A percentile compares a stretch with the other conserved stretches of the same genome.
Evolutionary conservation across 441 rosid genomes (phyloP).

Genomic region (Flueggea neowawraea): DNA sequence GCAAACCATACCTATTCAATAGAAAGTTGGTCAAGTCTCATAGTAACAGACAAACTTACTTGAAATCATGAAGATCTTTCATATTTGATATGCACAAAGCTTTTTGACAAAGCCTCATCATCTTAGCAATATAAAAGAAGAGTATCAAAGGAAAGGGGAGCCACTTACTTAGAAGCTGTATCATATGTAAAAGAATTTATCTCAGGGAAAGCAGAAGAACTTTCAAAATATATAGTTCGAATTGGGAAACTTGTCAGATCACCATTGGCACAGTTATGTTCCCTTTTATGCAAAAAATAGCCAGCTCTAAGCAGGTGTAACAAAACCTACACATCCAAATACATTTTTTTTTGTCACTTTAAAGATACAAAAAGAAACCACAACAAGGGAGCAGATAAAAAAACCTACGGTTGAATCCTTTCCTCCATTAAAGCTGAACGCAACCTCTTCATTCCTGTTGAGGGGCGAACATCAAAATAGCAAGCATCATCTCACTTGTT

Average conservation of each 20-base stretch:
- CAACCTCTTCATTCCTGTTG: constrained; percentile 87
- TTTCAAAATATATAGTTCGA: constrained; percentile 93
- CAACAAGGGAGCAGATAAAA: constrained; percentile 10
- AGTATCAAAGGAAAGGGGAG: background rate
- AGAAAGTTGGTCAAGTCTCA: constrained; percentile 16
- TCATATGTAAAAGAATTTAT: constrained; percentile 92
- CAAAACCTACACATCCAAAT: constrained; percentile 65
- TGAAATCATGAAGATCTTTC: too few species aligned
- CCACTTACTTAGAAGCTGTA: constrained; percentile 62
- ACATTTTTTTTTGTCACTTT: constrained; percentile 9
- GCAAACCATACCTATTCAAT: constrained; percentile 71
- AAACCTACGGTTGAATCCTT: constrained; percentile 95
- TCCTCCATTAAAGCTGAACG: constrained; percentile 99
- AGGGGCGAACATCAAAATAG: constrained; percentile 18
- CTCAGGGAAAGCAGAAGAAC: constrained; percentile 83
- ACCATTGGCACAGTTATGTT: constrained; percentile 57
- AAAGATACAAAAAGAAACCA: constrained; percentile 17
- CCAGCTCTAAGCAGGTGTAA: constrained; percentile 99
- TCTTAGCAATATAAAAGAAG: background rate
- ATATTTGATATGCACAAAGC: background rate
- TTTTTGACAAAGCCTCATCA: background rate
- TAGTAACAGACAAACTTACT: background rate
- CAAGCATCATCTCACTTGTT: constrained; percentile 14
- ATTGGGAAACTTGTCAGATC: constrained; percentile 63
- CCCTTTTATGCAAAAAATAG: constrained; percentile 64